Evolutionary conservation across 2,329 filamentous ascomycete species (phyloP), one percentile per base, ranked within the genome.

Genomic region (Daldinia sp.): DNA sequence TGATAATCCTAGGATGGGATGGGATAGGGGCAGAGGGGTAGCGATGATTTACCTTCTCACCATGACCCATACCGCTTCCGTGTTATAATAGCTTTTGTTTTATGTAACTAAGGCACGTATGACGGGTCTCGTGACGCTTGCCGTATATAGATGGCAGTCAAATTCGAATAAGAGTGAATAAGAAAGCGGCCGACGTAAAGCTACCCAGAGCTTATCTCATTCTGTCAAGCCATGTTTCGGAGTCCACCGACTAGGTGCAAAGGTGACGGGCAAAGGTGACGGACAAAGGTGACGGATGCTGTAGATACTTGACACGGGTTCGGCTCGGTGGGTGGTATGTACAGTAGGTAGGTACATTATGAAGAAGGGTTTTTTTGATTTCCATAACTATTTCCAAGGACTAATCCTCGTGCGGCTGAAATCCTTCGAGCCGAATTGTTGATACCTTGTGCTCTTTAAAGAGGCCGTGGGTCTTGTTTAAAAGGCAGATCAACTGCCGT

Each of bases 351-450:
- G 7, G 25, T 27, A 15, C 21, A 7, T n/a, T n/a, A n/a, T n/a
- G n/a, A n/a, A n/a, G n/a, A n/a, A n/a, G n/a, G n/a, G n/a, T n/a
- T n/a, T n/a, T n/a, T n/a, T n/a, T n/a, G n/a, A n/a, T n/a, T n/a
- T n/a, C 6, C 11, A 11, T n/a, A 6, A 50, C 13, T 21, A 17
- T 39, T 48, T 30, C 13, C n/a, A 30, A 35, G 19, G 41, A 13
- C n/a, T 15, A 51, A 35, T 4, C 43, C 34, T 55, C 51, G 58
- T 67, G 64, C 61, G 64, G 64, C 64, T 67, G 64, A 64, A 51
- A 60, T 56, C 51, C 47, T 49, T 54, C 49, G 47, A 64, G 56
- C 53, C 49, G 51, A 41, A 50, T 47, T 45, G 50, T n/a, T 54
- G 34, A 53, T 51, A 32, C 45, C 35, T 32, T 61, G 27, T 34